phyloP scores from a whole-genome alignment of 768 basidiomycete genomes.

The Fistulinella prunicolor region DNA sequence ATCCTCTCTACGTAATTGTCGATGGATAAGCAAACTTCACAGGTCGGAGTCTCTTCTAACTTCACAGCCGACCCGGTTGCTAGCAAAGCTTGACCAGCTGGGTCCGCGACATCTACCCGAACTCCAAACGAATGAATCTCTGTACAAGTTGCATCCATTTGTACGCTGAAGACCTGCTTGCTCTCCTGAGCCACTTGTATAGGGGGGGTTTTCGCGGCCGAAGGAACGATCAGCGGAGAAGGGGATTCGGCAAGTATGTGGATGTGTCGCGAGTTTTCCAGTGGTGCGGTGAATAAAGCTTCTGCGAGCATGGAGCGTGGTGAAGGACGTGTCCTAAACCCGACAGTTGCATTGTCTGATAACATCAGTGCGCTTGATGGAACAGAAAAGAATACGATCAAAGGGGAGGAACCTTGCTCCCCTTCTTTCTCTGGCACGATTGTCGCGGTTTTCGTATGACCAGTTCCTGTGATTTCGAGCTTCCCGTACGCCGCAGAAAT shows the following conservation, averaged over 20 bases:
- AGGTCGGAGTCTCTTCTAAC: constrained; percentile 8
- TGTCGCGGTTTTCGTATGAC: constrained; percentile 15
- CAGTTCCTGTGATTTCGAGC: constrained; percentile 14
- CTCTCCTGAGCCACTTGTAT: constrained; percentile 4
- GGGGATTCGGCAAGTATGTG: constrained; percentile 27
- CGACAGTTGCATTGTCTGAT: constrained; percentile 11
- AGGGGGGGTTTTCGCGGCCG: constrained; percentile 5
- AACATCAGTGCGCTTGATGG: constrained; percentile 19
- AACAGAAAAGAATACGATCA: constrained; percentile 25
- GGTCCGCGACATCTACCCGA: constrained; percentile 23
- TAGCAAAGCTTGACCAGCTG: constrained; percentile 16
- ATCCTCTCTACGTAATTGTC: constrained; percentile 26
- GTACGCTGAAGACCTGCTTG: constrained; percentile 12
- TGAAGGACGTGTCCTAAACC: constrained; percentile 21
- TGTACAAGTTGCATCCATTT: constrained; percentile 17
- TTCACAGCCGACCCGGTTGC: constrained; percentile 17
- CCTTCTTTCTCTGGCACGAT: constrained; percentile 20
- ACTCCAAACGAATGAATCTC: constrained; percentile 18
- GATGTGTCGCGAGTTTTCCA: constrained; percentile 18
- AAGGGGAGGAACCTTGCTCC: constrained; percentile 14
- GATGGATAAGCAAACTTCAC: constrained; percentile 8
- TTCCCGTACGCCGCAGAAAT: constrained; percentile 23
- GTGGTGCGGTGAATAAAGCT: constrained; percentile 19
- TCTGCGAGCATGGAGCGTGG: constrained; percentile 4
- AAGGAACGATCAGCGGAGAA: neutral